phyloP scores from a whole-genome alignment of 78 protist genomes.

The Dictyostelium purpureum region DNA sequence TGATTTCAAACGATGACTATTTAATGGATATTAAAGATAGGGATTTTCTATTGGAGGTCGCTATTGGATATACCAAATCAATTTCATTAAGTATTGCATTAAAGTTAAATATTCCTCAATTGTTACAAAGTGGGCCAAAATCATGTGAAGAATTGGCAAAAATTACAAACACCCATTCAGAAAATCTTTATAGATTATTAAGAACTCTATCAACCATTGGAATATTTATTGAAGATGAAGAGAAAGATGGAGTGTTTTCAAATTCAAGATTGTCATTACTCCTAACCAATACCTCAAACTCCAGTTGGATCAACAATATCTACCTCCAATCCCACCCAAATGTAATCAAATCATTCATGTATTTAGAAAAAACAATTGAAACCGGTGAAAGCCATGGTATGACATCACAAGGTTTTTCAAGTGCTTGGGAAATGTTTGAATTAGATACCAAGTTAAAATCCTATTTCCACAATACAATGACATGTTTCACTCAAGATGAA shows the following conservation, averaged over 20 bases:
- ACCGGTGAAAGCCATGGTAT: neutral
- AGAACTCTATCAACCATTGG: conserved; percentile 1
- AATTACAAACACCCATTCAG: neutral
- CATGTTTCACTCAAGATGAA: neutral
- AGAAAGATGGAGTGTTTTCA: neutral
- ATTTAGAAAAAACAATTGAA: conserved; percentile 1
- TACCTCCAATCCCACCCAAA: conserved; percentile 11
- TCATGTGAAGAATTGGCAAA: neutral
- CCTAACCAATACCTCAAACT: neutral
- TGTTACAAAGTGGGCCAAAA: neutral
- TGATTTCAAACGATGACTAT: too few relatives aligned
- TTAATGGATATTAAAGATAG: neutral
- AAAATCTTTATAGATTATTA: neutral
- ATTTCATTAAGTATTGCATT: neutral
- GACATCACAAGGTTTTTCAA: neutral
- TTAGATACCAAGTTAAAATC: neutral
- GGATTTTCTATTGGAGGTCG: neutral
- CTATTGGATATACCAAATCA: conserved; percentile 7
- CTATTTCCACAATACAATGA: conserved; percentile 5
- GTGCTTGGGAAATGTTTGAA: neutral
- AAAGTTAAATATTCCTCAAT: neutral
- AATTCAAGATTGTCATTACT: neutral
- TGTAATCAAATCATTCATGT: conserved; percentile 13
- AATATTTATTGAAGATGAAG: conserved; percentile 1
- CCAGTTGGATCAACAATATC: neutral